Percentiles rank a stretch among this genome's conserved stretches.
These are phyloP conservation scores for Diaporthe caulivora DNA, from an alignment of 2,329 filamentous ascomycete genomes.

Conservation along the genomic window DNA sequence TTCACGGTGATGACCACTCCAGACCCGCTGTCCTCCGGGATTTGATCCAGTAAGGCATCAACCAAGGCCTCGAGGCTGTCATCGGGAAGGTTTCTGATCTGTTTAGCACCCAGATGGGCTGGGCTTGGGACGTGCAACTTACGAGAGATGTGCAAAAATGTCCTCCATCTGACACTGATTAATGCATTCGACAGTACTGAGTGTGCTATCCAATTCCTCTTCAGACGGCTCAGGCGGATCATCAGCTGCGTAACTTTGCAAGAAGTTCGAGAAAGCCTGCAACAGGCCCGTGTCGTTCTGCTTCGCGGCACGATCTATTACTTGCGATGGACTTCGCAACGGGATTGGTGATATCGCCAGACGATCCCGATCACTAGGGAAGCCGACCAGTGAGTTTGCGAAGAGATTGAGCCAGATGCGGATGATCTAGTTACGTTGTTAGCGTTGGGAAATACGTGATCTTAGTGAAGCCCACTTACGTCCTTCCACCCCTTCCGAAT, in stretches of 20 bases:
- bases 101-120: background rate
- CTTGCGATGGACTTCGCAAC: slow-evolving; percentile 88
- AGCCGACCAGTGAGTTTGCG: slow-evolving; percentile 91
- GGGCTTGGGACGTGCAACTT: slow-evolving; percentile 50
- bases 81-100: slow-evolving; percentile 54
- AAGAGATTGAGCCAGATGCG: slow-evolving; percentile 97
- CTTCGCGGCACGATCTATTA: slow-evolving; percentile 88
- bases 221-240: slow-evolving; percentile 98
- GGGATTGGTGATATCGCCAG: slow-evolving; percentile 86
- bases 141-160: slow-evolving; percentile 86
- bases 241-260: slow-evolving; percentile 98
- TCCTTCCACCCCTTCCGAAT: slow-evolving; percentile 84
- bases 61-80: slow-evolving; percentile 64
- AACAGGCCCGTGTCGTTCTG: slow-evolving; percentile 87
- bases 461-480: slow-evolving; percentile 62
- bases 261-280: slow-evolving; percentile 94
- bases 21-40: slow-evolving; percentile 85
- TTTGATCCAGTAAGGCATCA: slow-evolving; percentile 79
- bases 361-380: slow-evolving; percentile 70
- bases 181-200: slow-evolving; percentile 94
- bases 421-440: slow-evolving; percentile 73
- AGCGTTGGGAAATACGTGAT: slow-evolving; percentile 44
- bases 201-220: slow-evolving; percentile 94
- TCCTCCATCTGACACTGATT: slow-evolving; percentile 88
- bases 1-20: slow-evolving; percentile 90